Evolutionary conservation across 768 basidiomycete species (phyloP).

Genomic region (Pisolithus marmoratus): DNA sequence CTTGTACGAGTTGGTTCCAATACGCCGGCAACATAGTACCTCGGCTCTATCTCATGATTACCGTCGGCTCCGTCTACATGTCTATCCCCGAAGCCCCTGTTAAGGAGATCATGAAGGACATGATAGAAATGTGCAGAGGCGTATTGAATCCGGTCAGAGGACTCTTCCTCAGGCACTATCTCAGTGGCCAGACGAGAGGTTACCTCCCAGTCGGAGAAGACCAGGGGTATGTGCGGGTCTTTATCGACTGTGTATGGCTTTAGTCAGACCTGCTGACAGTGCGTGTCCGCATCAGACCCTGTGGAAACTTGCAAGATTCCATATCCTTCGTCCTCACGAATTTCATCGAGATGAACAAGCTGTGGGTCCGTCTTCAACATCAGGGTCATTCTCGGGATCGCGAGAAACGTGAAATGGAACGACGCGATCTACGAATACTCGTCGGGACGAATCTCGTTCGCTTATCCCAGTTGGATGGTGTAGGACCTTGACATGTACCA

Average conservation of each 20-base stretch:
- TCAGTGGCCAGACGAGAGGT: constrained; percentile 94
- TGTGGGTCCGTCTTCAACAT: constrained; percentile 98
- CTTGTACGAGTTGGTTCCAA: constrained; percentile 99
- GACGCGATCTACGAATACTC: constrained; percentile 89
- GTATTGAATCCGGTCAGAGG: constrained; percentile 97
- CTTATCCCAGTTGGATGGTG: constrained; percentile 91
- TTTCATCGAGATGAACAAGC: constrained; percentile 99
- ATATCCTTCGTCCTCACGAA: constrained; percentile 95
- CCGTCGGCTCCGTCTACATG: constrained; percentile 99
- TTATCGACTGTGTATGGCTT: not conserved
- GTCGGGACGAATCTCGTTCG: constrained; percentile 98
- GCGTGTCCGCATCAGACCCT: constrained; percentile 45
- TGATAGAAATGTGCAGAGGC: constrained; percentile 99
- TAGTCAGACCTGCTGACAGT: not conserved
- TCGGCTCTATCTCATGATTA: constrained; percentile 96
- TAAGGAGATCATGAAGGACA: constrained; percentile 99
- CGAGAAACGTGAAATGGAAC: constrained; percentile 95
- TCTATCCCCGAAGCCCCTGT: constrained; percentile 94
- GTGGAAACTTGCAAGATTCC: constrained; percentile 90
- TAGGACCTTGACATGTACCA: constrained; percentile 93
- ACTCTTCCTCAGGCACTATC: constrained; percentile 91
- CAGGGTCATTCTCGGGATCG: constrained; percentile 96
- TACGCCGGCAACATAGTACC: constrained; percentile 97
- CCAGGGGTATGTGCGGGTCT: constrained; percentile 53
- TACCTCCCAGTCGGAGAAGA: constrained; percentile 87